Base-by-base conservation (phyloP, 1,284 basidiomycete genomes). In the Ganoderma lucidum region DNA sequence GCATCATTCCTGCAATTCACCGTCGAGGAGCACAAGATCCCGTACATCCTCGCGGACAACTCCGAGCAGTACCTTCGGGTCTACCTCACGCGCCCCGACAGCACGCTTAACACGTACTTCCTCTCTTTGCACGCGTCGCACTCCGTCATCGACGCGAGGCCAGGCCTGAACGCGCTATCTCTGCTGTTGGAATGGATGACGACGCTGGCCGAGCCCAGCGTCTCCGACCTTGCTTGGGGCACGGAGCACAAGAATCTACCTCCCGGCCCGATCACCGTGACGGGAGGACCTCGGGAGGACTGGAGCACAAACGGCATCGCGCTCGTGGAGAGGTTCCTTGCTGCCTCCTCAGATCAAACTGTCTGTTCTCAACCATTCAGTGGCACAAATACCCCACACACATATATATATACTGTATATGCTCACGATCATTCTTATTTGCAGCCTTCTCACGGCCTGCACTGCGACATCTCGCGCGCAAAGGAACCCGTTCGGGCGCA, bases 161-260 rank as follows among this genome's bases (percentile, higher is more conserved):
- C 59, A 6, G 15, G n/a, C 19, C 19, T 61, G 39, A 61, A 61
- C n/a, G 23, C 41, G 6, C 39, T 41, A 15, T 61, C 23, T 19
- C 35, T 61, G 14, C 59, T 61, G 3, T 15, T 61, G 4, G 35
- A 37, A 19, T 42, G n/a, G 6, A 39, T 61, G 17, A 23, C 59
- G 3, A 41, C 35, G n/a, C 17, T 14, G 10, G 39, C 8, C 23
- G 1, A n/a, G 35, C 8, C 15, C 1, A 17, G 32, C 39, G 12
- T 42, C 14, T 37, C 35, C 6, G 39, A 14, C 14, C 65, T 70
- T 1, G 10, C 62, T 28, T 72, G 71, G 71, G 71, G 71, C 14
- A 48, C 53, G 9, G 71, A 72, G 37, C 63, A 45, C 44, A 45
- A 45, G 44, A 45, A 45, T n/a, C 44, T 45, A 8, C 44, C 44